Percentiles rank a stretch among this genome's conserved stretches.
Conservation (phyloP, 2,329 filamentous ascomycete species). For the Fusarium nygamai region DNA sequence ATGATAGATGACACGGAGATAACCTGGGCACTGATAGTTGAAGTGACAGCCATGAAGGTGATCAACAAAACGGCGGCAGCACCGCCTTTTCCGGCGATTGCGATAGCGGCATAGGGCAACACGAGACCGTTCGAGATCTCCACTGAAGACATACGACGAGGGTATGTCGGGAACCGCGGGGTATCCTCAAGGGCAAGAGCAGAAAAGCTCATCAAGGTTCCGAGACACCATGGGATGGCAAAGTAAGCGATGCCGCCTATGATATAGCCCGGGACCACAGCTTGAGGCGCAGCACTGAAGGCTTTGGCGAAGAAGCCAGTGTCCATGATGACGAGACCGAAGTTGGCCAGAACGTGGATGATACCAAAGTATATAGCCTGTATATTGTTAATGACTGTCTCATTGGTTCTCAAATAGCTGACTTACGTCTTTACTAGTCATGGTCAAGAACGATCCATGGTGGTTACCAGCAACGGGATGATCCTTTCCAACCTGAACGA, state of each 20-base stretch:
- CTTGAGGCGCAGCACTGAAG: constrained; percentile 57
- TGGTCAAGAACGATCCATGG: constrained; percentile 61
- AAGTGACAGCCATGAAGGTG: constrained; percentile 81
- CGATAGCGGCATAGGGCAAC: constrained; percentile 74
- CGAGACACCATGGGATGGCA: constrained; percentile 63
- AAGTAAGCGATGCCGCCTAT: constrained; percentile 64
- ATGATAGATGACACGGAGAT: constrained; percentile 65
- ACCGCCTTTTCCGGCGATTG: constrained; percentile 75
- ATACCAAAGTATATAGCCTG: constrained; percentile 62
- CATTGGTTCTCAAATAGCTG: not conserved
- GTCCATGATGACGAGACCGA: constrained; percentile 65
- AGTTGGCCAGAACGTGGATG: constrained; percentile 59
- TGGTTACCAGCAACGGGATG: constrained; percentile 62
- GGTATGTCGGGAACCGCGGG: constrained; percentile 63
- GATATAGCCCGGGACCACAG: constrained; percentile 63
- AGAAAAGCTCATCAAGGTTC: constrained; percentile 60
- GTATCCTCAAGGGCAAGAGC: constrained; percentile 59
- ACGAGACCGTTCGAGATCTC: constrained; percentile 76
- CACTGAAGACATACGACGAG: constrained; percentile 62
- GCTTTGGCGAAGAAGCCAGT: constrained; percentile 65
- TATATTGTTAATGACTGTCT: not conserved
- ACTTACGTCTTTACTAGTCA: constrained; percentile 62
- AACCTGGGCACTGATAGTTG: constrained; percentile 61
- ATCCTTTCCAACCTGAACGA: constrained; percentile 55
- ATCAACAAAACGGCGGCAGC: constrained; percentile 74